Base-by-base conservation (phyloP, 768 basidiomycete species). In the Pisolithus tinctorius region DNA sequence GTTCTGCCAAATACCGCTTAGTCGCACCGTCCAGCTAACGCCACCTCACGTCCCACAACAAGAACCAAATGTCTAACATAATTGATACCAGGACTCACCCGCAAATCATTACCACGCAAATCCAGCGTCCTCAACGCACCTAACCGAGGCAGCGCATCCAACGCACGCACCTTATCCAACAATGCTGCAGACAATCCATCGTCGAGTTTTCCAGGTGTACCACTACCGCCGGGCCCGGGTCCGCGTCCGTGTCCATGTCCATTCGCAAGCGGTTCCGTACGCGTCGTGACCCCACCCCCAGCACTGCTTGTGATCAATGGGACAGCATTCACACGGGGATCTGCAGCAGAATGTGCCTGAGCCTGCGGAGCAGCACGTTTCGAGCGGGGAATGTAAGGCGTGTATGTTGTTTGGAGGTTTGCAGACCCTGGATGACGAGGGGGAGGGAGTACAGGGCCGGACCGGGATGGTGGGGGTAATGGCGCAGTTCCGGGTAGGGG, bases 81-180 rank as follows among this genome's bases (percentile, higher is more conserved):
- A 10, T 31, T 20, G 4, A 45, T 13, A 31, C 38, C n/a, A 30
- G 27, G 13, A 75, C 90, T 66, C 60, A 93, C 93, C 61, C 86
- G 74, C 23, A 98, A 75, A 69, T 99, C 96, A 65, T 98, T 99
- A 4, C 88, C 88, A 63, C 83, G 83, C 54, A 99, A 68, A 74
- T 98, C 96, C 52, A 99, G 71, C 37, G 93, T 97, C 65, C 87
- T 76, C 49, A 99, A 68, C 6, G 83, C 83, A 1, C 95, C 96
- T 6, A 97, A 66, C 48, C 93, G 73, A 29, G 94, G 92, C 56
- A 97, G 69, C 23, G 82, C 80, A 61, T 94, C 93, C 63, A 97
- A 68, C n/a, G 91, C 89, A 41, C 92, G 74, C 2, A 96, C 91
- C 71, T 92, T 92, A 61, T 88, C 87, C 58, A 93, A 69, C 55